Base-by-base conservation (phyloP, 2,329 filamentous ascomycete genomes). In the Elsinoe australis region DNA sequence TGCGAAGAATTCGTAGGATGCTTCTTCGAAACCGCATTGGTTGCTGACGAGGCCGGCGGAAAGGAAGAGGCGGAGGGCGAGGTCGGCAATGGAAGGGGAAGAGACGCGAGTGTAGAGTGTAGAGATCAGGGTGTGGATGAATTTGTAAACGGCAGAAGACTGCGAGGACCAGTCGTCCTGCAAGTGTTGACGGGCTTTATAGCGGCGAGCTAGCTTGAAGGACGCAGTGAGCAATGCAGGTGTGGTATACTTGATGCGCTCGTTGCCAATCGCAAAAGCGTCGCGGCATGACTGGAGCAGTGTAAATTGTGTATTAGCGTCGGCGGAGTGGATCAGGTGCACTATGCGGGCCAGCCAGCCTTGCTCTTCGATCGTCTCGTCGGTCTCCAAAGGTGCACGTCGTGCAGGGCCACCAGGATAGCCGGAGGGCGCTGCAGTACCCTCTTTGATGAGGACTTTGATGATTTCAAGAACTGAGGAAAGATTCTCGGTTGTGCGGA, bases 341-440 rank as follows among this genome's bases (percentile, higher is more conserved):
- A 95, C 81, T 61, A 98, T 83, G 57, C 92, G 79, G 28, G 92
- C 92, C 47, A 98, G 74, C 88, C 88, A 95, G 45, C 92, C 92
- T 71, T 98, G 92, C 68, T 98, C 92, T 67, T 98, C 90, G 60
- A 96, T 81, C 0, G 90, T 96, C 70, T 98, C 94, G 53, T 98
- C 92, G 0, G 92, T 96, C 71, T 98, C 94, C 38, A 78, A 72
- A 15, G 79, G 78, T 53, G 87, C 81, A 54, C 87, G 76, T 60
- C 90, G 85, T 10, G 73, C 68, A 4, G 84, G 79, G 31, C 84
- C 80, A 3, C 87, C 86, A 0, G 89, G 83, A 58, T 95, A 95
- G 22, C 87, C 87, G 38, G 80, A 77, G n/a, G 86, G 80, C 35
- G 39, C 42, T 59, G 94, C 89, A 10, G 85, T 82, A 9, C 90